These are phyloP conservation scores for Fomitopsis pinicola DNA, from an alignment of 1,284 basidiomycete genomes.

Conservation along the genomic window DNA sequence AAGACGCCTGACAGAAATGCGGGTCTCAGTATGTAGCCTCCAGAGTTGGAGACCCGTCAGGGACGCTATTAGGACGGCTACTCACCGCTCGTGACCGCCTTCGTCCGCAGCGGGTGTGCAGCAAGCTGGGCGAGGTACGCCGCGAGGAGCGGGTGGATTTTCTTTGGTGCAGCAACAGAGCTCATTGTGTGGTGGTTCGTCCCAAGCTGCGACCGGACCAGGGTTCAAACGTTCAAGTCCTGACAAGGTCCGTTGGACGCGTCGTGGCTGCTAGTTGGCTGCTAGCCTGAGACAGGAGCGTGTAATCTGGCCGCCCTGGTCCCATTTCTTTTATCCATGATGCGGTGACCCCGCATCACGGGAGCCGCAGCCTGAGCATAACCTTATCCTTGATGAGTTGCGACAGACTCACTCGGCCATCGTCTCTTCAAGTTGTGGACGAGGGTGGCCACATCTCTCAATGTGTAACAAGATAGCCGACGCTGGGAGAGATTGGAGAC, in stretches of 20 bases:
- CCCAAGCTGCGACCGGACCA: neutral
- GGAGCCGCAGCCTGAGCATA: neutral
- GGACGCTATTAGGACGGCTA: neutral
- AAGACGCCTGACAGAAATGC: constrained; percentile 43
- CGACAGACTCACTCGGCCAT: neutral
- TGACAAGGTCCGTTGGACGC: neutral
- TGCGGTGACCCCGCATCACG: neutral
- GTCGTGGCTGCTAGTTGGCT: too few relatives aligned
- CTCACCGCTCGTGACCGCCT: constrained; percentile 65
- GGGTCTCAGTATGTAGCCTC: neutral
- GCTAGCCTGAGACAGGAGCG: neutral
- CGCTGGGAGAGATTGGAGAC: neutral
- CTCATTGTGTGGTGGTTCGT: constrained; percentile 28
- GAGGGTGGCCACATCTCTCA: neutral
- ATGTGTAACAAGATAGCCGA: neutral
- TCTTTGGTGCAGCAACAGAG: constrained; percentile 23
- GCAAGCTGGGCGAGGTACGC: constrained; percentile 63
- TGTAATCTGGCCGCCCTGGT: neutral
- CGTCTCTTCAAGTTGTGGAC: neutral
- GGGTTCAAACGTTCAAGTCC: neutral
- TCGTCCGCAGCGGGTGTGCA: constrained; percentile 68
- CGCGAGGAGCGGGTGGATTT: constrained; percentile 51
- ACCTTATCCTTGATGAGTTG: neutral
- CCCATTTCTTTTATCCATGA: neutral
- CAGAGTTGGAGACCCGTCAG: neutral